Conservation (phyloP, 75 land plant genomes). For the Selaginella tamariscina region DNA sequence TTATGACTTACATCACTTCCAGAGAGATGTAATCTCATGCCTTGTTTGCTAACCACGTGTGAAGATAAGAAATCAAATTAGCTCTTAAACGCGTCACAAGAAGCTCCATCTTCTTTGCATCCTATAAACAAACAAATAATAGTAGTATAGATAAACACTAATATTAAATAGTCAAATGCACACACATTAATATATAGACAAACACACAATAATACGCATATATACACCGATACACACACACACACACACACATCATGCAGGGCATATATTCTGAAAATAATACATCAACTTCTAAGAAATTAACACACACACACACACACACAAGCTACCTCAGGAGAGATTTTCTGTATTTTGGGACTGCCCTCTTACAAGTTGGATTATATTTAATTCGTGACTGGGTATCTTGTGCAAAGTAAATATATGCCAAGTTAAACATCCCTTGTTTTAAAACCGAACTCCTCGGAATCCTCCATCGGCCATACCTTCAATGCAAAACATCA, state of each 20-base stretch:
- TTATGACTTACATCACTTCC: slow-evolving; percentile 21
- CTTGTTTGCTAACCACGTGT: slow-evolving; percentile 58
- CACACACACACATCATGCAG: too few species aligned
- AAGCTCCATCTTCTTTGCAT: slow-evolving; percentile 42
- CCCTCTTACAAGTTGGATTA: slow-evolving; percentile 20
- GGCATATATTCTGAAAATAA: too few species aligned
- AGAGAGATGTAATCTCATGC: slow-evolving; percentile 42
- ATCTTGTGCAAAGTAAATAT: slow-evolving; percentile 39
- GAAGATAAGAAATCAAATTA: slow-evolving; percentile 61
- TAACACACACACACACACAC: background rate
- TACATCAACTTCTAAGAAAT: slow-evolving; percentile 8
- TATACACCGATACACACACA: background rate
- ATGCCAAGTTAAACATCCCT: slow-evolving; percentile 56
- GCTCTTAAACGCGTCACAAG: slow-evolving; percentile 40
- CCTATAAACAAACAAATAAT: too few species aligned
- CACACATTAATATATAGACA: background rate
- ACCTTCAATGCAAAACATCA: slow-evolving; percentile 42
- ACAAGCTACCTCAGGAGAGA: slow-evolving; percentile 34
- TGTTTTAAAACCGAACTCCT: slow-evolving; percentile 69
- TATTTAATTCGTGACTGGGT: slow-evolving; percentile 27
- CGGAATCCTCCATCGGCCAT: slow-evolving; percentile 83
- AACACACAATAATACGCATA: slow-evolving; percentile 3
- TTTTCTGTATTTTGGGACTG: slow-evolving; percentile 15
- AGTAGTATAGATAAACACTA: too few species aligned
- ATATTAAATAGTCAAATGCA: background rate